phyloP scores from a whole-genome alignment of 164 flowering plant species.

The Vitis cinerea region DNA sequence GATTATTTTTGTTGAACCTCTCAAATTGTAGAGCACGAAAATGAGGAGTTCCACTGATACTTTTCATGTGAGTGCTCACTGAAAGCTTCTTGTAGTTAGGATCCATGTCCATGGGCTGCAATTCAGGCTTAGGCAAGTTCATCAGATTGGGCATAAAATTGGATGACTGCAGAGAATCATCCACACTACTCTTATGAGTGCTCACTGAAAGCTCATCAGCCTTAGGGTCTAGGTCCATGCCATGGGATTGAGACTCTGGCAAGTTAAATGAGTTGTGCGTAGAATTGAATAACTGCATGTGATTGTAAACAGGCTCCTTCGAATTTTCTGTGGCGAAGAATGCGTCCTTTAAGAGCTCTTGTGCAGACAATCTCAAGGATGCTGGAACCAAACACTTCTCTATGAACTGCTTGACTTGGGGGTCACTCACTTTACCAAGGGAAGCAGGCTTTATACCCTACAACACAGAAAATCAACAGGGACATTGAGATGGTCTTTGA shows the following conservation, averaged over 20 bases:
- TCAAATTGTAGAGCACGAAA: slow-evolving; percentile 34
- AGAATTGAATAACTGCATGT: slow-evolving; percentile 23
- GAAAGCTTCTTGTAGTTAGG: slow-evolving; percentile 27
- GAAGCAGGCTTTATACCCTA: slow-evolving; percentile 86
- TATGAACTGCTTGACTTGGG: slow-evolving; percentile 67
- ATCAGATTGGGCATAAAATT: slow-evolving; percentile 6
- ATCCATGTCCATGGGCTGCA: slow-evolving; percentile 51
- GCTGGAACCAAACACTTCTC: slow-evolving; percentile 81
- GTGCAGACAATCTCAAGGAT: slow-evolving; percentile 56
- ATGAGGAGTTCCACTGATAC: slow-evolving; percentile 22
- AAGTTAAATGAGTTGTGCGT: slow-evolving; percentile 15
- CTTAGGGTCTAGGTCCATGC: slow-evolving; percentile 61
- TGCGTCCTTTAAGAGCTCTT: slow-evolving; percentile 61
- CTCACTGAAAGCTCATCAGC: slow-evolving; percentile 27
- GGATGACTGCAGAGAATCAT: no score
- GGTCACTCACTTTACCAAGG: slow-evolving; percentile 59
- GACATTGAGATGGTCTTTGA: neutral
- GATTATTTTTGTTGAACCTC: slow-evolving; percentile 36
- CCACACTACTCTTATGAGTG: slow-evolving; percentile 15
- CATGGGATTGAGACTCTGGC: slow-evolving; percentile 25
- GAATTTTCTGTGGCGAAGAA: slow-evolving; percentile 45
- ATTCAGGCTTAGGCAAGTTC: slow-evolving; percentile 21
- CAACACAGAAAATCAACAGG: slow-evolving; percentile 9
- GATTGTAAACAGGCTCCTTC: slow-evolving; percentile 22
- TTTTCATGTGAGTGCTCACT: slow-evolving; percentile 18